Base-by-base conservation (phyloP, 208 protist genomes). In the Lotmaria passim region DNA sequence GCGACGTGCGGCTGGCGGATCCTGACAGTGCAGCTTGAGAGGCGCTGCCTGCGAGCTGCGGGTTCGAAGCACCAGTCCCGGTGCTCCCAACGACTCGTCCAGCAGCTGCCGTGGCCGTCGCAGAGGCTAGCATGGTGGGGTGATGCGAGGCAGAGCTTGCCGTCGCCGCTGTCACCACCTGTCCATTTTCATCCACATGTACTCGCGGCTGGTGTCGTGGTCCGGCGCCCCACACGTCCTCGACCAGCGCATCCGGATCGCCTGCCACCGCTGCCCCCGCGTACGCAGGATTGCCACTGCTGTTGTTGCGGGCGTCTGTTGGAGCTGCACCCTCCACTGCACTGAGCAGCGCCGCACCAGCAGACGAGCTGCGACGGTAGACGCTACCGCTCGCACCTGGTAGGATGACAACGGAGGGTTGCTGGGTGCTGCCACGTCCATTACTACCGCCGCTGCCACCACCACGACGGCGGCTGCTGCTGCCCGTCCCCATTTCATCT, bases 221-320 rank as follows among this genome's bases (percentile, higher is more conserved):
- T 12, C 71, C 71, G 30, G 62, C 62, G 28, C 53, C 61, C 46
- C 55, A 76, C 34, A 76, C 71, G 17, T 76, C 71, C 26, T 56
- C 50, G 24, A 30, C 53, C 7, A 38, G 1, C 39, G 43, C 64
- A 14, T n/a, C 64, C 24, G n/a, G 33, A 48, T 8, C 60, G n/a
- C 21, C 46, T 3, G 14, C 7, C 41, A 10, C 8, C 28, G 24
- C 7, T 33, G 4, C 31, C 31, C 30, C 34, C n/a, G 55, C 24
- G 1, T 7, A 1, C 1, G 7, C 17, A 46, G 28, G n/a, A 24
- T 0, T 28, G 36, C 26, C 63, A 31, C 6, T 48, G 21, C 21
- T 50, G 52, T 5, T 34, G 8, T 55, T 21, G 14, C 7, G 6
- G 24, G 55, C n/a, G n/a, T n/a, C n/a, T n/a, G n/a, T n/a, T n/a